Evolutionary conservation across 306 rosid genomes (phyloP).

Genomic region (Ammopiptanthus mongolicus): DNA sequence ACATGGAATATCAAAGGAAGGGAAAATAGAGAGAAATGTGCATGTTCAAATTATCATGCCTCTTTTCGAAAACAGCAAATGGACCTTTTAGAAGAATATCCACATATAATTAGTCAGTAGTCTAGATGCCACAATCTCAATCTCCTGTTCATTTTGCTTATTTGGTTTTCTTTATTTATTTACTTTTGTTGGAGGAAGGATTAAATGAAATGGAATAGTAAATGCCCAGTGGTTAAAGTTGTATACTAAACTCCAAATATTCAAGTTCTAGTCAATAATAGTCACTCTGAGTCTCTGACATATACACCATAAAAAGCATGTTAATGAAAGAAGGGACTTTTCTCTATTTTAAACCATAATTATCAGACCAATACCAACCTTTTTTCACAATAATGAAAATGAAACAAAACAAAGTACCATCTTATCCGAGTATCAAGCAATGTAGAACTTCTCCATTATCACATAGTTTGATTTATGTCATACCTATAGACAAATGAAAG

Average conservation of each 20-base stretch:
- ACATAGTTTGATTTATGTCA: not conserved
- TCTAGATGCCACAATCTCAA: not conserved
- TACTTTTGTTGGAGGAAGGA: not conserved
- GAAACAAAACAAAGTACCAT: not conserved
- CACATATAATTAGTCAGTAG: not conserved
- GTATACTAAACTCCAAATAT: not conserved
- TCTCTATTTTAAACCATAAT: not conserved
- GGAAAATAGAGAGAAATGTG: not conserved
- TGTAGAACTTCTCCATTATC: not conserved
- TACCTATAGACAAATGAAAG: not conserved
- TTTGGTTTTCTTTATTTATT: not conserved
- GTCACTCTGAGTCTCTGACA: not conserved
- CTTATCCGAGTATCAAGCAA: not conserved
- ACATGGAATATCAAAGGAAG: not conserved
- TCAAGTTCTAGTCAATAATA: not conserved
- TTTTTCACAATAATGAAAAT: not conserved
- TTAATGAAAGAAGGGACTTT: not conserved
- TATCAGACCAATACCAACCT: not conserved
- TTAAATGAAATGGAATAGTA: not conserved
- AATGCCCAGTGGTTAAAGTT: not conserved
- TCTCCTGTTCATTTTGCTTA: not conserved
- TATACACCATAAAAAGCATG: not conserved
- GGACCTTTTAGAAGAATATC: constrained; percentile 2
- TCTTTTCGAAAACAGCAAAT: not conserved
- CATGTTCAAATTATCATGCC: not conserved